Conservation (phyloP, 306 rosid species). For the Notholithocarpus densiflorus region DNA sequence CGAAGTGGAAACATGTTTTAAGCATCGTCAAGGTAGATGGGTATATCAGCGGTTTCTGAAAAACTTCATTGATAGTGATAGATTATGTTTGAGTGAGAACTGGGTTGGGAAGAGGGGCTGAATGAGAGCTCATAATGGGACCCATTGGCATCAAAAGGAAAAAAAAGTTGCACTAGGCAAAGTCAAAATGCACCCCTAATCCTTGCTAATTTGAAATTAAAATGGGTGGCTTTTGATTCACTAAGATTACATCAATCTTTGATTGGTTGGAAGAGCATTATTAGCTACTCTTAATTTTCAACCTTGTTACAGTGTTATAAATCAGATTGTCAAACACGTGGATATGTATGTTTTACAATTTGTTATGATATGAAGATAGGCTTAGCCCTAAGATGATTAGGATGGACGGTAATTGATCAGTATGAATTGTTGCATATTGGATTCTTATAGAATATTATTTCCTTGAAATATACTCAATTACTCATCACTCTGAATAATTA, state of each 20-base stretch:
- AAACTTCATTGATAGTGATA: conserved; percentile 19
- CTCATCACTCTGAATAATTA: background rate
- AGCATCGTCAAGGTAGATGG: background rate
- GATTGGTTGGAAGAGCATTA: conserved; percentile 22
- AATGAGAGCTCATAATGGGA: conserved; percentile 31
- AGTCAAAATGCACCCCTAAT: conserved; percentile 37
- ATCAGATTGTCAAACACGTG: conserved; percentile 3
- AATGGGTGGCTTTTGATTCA: conserved; percentile 34
- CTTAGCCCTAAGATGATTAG: background rate
- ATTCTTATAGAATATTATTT: background rate
- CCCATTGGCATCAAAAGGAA: conserved; percentile 26
- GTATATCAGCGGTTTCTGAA: conserved; percentile 2
- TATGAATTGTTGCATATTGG: background rate
- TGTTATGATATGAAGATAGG: background rate
- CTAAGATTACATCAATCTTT: conserved; percentile 32
- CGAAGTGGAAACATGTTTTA: background rate
- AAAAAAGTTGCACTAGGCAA: conserved; percentile 13
- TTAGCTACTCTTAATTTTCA: conserved; percentile 27
- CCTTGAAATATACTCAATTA: background rate
- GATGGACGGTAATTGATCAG: too few species aligned
- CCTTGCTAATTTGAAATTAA: conserved; percentile 35
- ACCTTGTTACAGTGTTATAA: background rate
- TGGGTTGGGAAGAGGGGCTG: conserved; percentile 36
- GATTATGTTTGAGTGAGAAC: conserved; percentile 24
- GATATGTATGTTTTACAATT: background rate